Evolutionary conservation across 805 yeast species (phyloP).

Genomic region (Wickerhamiella parazyma): DNA sequence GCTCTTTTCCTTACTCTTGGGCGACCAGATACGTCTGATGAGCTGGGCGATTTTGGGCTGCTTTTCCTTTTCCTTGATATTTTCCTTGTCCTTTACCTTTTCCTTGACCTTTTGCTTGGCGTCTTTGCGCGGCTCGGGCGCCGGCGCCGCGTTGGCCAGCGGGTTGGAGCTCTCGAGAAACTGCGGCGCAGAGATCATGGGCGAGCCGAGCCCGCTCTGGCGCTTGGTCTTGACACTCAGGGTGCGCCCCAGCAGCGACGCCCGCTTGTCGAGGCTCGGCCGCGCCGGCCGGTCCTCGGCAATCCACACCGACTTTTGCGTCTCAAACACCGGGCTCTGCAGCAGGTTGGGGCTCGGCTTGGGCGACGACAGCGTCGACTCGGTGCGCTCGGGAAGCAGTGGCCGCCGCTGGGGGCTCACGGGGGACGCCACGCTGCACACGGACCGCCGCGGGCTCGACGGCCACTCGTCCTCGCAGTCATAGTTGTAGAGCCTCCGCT

Average conservation of each 20-base stretch:
- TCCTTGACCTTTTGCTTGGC: too few species aligned
- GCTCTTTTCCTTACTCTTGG: background rate
- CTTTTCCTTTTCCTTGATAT: background rate
- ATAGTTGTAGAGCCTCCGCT: slow-evolving; percentile 1
- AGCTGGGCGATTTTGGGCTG: background rate
- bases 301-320: slow-evolving; percentile 7
- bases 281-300: slow-evolving; percentile 1
- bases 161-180: slow-evolving; percentile 4
- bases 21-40: background rate
- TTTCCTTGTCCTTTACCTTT: too few species aligned
- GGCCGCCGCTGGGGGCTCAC: too few species aligned
- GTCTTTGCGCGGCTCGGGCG: background rate
- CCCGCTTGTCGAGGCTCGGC: slow-evolving; percentile 1
- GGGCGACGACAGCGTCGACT: background rate
- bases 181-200: slow-evolving; percentile 2
- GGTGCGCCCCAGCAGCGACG: slow-evolving; percentile 7
- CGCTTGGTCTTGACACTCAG: background rate
- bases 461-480: background rate
- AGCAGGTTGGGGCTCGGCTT: background rate
- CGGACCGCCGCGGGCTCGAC: slow-evolving; percentile 2
- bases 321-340: slow-evolving; percentile 3
- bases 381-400: background rate
- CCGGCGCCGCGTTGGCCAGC: background rate
- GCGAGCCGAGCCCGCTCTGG: background rate
- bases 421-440: background rate